Conservation (phyloP, 345 rosid species). For the Psidium guajava region DNA sequence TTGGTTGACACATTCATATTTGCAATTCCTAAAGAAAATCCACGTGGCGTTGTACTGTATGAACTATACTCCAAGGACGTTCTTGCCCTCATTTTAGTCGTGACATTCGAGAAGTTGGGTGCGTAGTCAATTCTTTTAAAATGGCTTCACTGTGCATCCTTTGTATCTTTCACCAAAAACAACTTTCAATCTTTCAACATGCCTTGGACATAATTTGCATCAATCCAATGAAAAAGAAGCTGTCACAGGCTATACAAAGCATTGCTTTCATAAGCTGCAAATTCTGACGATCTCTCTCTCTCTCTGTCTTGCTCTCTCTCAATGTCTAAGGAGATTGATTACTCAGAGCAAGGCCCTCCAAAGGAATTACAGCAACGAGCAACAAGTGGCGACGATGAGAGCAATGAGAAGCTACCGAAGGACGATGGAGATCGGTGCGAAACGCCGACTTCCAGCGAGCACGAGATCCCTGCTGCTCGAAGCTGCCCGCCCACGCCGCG, state of each 20-base stretch:
- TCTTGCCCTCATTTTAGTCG: not conserved
- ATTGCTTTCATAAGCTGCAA: not conserved
- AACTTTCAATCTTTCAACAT: not conserved
- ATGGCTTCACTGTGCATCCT: not conserved
- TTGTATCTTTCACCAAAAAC: not conserved
- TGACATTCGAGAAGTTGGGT: not conserved
- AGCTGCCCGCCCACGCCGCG: slow-evolving; percentile 45
- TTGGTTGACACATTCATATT: too few relatives aligned
- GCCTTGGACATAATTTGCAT: not conserved
- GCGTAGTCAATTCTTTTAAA: not conserved
- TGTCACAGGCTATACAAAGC: not conserved
- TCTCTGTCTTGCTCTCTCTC: not conserved
- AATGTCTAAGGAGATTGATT: not conserved
- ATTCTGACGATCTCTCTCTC: not conserved
- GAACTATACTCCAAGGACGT: not conserved
- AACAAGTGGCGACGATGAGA: not conserved
- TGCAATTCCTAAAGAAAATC: too few relatives aligned
- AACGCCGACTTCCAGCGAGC: slow-evolving; percentile 32
- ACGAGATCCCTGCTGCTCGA: slow-evolving; percentile 22
- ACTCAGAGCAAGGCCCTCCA: not conserved
- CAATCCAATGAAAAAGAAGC: not conserved
- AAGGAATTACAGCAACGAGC: not conserved
- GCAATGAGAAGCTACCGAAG: not conserved
- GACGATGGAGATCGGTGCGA: slow-evolving; percentile 12
- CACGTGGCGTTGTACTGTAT: too few relatives aligned